A percentile compares a stretch with the other conserved stretches of the same genome.
Evolutionary conservation across 1,284 basidiomycete species (phyloP).

Genomic region (Sparassis latifolia): DNA sequence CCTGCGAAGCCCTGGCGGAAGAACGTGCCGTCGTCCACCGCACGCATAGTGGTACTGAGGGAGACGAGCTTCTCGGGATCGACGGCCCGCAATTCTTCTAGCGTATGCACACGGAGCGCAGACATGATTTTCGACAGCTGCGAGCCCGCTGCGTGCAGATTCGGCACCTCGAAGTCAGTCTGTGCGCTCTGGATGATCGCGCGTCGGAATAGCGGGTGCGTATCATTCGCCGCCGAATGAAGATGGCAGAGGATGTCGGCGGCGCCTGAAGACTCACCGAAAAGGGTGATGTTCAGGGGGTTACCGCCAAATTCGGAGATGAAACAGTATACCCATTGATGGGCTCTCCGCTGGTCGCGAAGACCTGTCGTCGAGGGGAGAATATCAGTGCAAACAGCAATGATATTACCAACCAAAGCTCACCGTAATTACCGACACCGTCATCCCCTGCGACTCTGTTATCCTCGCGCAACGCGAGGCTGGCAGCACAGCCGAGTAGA

Average conservation of each 20-base stretch:
- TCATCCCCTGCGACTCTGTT: slow-evolving; percentile 55
- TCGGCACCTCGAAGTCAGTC: slow-evolving; percentile 53
- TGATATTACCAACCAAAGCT: slow-evolving; percentile 11
- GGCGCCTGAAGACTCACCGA: slow-evolving; percentile 65
- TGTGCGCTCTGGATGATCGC: slow-evolving; percentile 63
- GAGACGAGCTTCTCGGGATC: slow-evolving; percentile 49
- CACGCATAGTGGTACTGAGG: slow-evolving; percentile 42
- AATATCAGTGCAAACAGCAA: slow-evolving; percentile 1
- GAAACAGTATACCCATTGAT: slow-evolving; percentile 64
- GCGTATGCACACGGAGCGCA: slow-evolving; percentile 40
- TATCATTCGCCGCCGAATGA: slow-evolving; percentile 56
- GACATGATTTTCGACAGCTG: slow-evolving; percentile 57
- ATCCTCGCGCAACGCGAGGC: slow-evolving; percentile 55
- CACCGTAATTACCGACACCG: slow-evolving; percentile 74
- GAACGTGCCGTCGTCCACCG: slow-evolving; percentile 62
- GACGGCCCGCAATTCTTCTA: slow-evolving; percentile 55
- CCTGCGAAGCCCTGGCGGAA: slow-evolving; percentile 55
- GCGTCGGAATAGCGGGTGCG: slow-evolving; percentile 53
- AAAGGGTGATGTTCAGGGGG: slow-evolving; percentile 62
- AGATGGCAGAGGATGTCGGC: slow-evolving; percentile 68
- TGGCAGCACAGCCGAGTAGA: slow-evolving; percentile 65
- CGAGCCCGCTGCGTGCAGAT: slow-evolving; percentile 54
- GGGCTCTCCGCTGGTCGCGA: slow-evolving; percentile 60
- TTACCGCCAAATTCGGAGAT: slow-evolving; percentile 70
- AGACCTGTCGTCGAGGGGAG: slow-evolving; percentile 37